Base-by-base conservation (phyloP, 2,329 filamentous ascomycete species). In the Mollisiaceae sp. region DNA sequence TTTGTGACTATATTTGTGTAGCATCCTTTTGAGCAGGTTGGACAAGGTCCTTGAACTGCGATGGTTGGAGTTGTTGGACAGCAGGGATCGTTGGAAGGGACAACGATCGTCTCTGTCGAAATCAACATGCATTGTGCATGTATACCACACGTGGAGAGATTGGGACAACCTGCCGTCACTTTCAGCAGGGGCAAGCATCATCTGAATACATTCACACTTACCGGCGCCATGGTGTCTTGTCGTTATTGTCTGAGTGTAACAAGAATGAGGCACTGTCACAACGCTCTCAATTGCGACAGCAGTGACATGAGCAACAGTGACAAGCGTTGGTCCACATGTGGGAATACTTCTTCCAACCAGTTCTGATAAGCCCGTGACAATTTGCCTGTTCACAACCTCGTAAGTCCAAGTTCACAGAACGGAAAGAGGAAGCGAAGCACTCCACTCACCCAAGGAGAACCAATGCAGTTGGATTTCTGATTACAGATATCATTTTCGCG, bases 81-180 rank as follows among this genome's bases (percentile, higher is more conserved):
- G 72, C 77, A 79, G 61, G 76, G 69, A 22, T 77, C 77, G 43
- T 69, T 65, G 67, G 78, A 79, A 18, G 79, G 80, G 3, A 80
- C 75, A 59, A 72, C 74, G 32, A 75, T 74, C 54, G 74, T 77
- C n/a, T 74, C 75, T n/a, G 64, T 71, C 47, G 59, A n/a, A 12
- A 66, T 11, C 27, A 64, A 11, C 43, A 72, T 65, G 56, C 71
- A 73, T n/a, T 60, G 47, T 14, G 67, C 41, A 9, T 59, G 47
- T 41, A 52, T 36, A 5, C 57, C 59, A 39, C 62, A 66, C 18
- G 56, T 65, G 36, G 57, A 36, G 12, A 68, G 11, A 20, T 63
- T 62, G 9, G 65, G 66, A 52, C 57, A 66, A 8, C 36, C 63
- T 64, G n/a, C 35, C 45, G 8, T 22, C 43, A 39, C 39, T 45